A percentile compares a stretch with the other conserved stretches of the same genome.
These are phyloP conservation scores for Fusarium redolens DNA, from an alignment of 2,329 filamentous ascomycete genomes.

Conservation along the genomic window DNA sequence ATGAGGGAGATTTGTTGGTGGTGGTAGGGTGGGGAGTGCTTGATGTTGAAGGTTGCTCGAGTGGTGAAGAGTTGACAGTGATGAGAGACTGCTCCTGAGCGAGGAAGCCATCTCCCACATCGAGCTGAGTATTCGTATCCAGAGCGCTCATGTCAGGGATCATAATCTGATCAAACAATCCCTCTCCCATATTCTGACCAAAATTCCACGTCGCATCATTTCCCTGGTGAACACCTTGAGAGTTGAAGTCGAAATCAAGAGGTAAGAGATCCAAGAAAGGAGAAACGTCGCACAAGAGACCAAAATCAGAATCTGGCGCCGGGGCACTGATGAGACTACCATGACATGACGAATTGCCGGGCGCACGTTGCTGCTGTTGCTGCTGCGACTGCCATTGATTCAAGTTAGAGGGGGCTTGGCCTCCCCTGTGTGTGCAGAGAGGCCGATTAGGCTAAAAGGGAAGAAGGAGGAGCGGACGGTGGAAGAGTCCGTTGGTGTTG, in stretches of 20 bases:
- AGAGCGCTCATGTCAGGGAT: conserved; percentile 18
- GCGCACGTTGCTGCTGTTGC: conserved; percentile 21
- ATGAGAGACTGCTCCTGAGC: conserved; percentile 28
- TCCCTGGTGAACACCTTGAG: conserved; percentile 10
- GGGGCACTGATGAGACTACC: conserved; percentile 34
- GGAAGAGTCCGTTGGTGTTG: conserved; percentile 11
- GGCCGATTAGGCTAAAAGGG: conserved; percentile 33
- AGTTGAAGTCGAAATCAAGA: conserved; percentile 14
- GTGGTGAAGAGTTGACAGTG: conserved; percentile 19
- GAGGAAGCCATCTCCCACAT: conserved; percentile 33
- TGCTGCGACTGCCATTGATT: conserved; percentile 40
- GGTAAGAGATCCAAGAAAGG: conserved; percentile 38
- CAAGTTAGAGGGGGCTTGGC: conserved; percentile 44
- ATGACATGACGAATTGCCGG: conserved; percentile 27
- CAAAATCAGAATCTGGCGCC: conserved; percentile 21
- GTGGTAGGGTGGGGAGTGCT: conserved; percentile 12
- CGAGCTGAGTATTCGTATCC: conserved; percentile 20
- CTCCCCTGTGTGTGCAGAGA: conserved; percentile 42
- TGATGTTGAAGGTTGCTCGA: conserved; percentile 23
- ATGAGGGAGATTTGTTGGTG: conserved; percentile 31
- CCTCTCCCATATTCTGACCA: conserved; percentile 9
- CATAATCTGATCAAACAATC: conserved; percentile 29
- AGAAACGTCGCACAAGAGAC: conserved; percentile 16
- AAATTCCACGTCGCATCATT: conserved; percentile 25
- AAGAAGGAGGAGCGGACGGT: background rate